phyloP scores from a whole-genome alignment of 1,284 basidiomycete species.

The Microbotryomycetes sp. region DNA sequence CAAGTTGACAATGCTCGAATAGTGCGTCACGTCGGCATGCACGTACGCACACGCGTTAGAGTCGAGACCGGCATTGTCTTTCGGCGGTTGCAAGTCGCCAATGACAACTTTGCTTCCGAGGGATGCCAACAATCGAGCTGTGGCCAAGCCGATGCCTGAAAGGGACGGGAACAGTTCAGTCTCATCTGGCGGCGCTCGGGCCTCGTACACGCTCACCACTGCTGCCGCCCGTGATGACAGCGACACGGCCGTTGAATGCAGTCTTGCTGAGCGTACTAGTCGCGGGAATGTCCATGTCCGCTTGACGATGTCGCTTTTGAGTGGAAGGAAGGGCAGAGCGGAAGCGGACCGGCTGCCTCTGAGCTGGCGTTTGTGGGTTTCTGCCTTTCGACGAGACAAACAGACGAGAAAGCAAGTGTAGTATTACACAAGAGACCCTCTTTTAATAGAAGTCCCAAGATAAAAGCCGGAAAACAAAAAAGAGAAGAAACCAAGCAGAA shows the following conservation, averaged over 20 bases:
- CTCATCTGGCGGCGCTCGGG: not conserved
- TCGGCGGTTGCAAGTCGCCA: conserved; percentile 1
- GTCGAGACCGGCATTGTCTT: not conserved
- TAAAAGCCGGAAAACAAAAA: too few species aligned
- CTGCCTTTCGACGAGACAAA: too few species aligned
- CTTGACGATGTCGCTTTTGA: too few species aligned
- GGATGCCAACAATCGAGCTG: not conserved
- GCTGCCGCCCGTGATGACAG: conserved; percentile 2
- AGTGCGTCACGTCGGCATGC: conserved; percentile 1
- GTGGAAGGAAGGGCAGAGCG: too few species aligned
- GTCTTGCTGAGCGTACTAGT: not conserved
- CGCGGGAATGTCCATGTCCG: not conserved
- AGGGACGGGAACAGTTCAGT: not conserved
- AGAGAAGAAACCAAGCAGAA: too few species aligned
- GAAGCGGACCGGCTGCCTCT: too few species aligned
- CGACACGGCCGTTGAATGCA: conserved; percentile 3
- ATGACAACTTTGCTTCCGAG: conserved; percentile 2
- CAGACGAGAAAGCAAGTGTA: too few species aligned
- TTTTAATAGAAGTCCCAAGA: too few species aligned
- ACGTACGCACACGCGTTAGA: not conserved
- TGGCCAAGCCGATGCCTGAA: conserved; percentile 6
- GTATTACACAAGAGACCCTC: too few species aligned
- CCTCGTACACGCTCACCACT: not conserved
- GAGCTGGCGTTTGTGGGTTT: too few species aligned
- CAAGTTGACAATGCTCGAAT: not conserved